A percentile compares a stretch with the other conserved stretches of the same genome.
phyloP scores from a whole-genome alignment of 768 basidiomycete genomes.

The Nidularia sp. region DNA sequence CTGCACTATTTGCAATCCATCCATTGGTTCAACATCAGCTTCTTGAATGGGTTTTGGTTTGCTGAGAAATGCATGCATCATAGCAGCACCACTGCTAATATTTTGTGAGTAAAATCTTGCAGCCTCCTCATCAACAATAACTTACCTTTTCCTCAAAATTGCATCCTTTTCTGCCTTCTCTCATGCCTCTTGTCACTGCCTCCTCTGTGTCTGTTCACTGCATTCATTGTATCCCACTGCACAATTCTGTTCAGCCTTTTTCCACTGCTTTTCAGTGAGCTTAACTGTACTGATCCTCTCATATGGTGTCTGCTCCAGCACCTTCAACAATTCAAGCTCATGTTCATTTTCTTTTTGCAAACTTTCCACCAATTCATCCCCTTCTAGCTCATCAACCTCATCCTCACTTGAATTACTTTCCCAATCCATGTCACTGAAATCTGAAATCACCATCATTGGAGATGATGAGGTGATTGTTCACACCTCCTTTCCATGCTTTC shows the following conservation, averaged over 20 bases:
- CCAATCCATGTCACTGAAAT: background rate
- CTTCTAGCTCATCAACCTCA: slow-evolving; percentile 6
- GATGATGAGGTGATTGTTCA: background rate
- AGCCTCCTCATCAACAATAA: background rate
- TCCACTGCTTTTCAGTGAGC: slow-evolving; percentile 7
- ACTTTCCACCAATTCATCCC: slow-evolving; percentile 3
- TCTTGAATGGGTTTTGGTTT: no score
- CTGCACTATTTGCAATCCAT: no score
- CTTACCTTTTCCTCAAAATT: slow-evolving; percentile 4
- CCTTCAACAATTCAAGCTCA: background rate
- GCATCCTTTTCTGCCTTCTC: slow-evolving; percentile 7
- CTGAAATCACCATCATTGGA: background rate
- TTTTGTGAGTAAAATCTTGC: background rate
- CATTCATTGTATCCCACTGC: slow-evolving; percentile 8
- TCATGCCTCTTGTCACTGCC: slow-evolving; percentile 5
- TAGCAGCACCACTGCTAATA: background rate
- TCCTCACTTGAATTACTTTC: background rate
- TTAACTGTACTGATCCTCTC: background rate
- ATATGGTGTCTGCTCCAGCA: background rate
- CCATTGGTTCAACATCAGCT: no score
- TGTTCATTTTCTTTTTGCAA: background rate
- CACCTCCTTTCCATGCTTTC: background rate
- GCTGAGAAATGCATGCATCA: background rate
- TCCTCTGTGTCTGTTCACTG: slow-evolving; percentile 1
- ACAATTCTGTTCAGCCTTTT: slow-evolving; percentile 8